A percentile compares a stretch with the other conserved stretches of the same genome.
Evolutionary conservation across 2,329 filamentous ascomycete genomes (phyloP).

Genomic region (Plenodomus tracheiphilus): DNA sequence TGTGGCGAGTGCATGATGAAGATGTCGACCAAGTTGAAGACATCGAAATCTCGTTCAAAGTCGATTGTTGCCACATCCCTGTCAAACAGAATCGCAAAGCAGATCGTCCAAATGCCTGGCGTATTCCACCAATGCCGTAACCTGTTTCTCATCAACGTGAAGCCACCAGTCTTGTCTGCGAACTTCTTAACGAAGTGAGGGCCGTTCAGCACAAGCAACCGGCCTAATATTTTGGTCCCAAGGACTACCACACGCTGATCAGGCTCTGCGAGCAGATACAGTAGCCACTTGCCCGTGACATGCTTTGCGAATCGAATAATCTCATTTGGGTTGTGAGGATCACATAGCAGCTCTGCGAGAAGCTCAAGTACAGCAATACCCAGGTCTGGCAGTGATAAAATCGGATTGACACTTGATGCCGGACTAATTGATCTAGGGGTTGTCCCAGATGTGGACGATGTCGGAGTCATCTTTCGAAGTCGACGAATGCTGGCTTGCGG

Average conservation of each 20-base stretch:
- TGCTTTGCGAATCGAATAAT: conserved; percentile 90
- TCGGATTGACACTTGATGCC: conserved; percentile 19
- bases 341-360: conserved; percentile 77
- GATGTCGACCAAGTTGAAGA: conserved; percentile 71
- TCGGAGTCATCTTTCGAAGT: conserved; percentile 33
- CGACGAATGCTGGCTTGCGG: conserved; percentile 39
- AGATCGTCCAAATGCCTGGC: conserved; percentile 81
- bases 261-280: conserved; percentile 87
- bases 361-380: conserved; percentile 76
- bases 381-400: conserved; percentile 66
- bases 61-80: conserved; percentile 76
- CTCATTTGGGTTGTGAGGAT: conserved; percentile 66
- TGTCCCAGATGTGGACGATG: conserved; percentile 29
- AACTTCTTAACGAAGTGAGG: conserved; percentile 84
- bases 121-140: conserved; percentile 89
- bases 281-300: conserved; percentile 95
- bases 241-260: conserved; percentile 81
- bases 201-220: conserved; percentile 82
- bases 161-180: conserved; percentile 81
- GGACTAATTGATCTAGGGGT: conserved; percentile 41
- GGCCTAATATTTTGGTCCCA: conserved; percentile 79
- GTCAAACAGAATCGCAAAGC: conserved; percentile 86
- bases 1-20: conserved; percentile 57
- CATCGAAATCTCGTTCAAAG: conserved; percentile 72
- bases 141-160: conserved; percentile 79